Evolutionary conservation across 495 filamentous ascomycete species (phyloP), one percentile per base, ranked within the genome.

Genomic region (Extremus antarcticus): DNA sequence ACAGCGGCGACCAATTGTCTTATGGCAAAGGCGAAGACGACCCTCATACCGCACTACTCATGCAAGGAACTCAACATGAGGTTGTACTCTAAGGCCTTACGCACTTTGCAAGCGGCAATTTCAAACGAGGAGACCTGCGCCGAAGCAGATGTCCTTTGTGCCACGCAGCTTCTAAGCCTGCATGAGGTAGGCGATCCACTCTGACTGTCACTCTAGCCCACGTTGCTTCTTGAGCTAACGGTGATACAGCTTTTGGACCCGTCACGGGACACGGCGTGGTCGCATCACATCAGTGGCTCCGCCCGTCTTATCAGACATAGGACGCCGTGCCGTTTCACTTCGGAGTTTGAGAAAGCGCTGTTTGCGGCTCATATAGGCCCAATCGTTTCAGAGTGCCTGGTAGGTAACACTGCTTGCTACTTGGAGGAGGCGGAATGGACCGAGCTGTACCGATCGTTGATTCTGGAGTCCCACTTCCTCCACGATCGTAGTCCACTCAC

Each of bases 291-390:
- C 17, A 40, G 51, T 19, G 65, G 65, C n/a, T 64, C 63, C 25
- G 50, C 60, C 9, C 56, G 60, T 1, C 53, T 67, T 10, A 56
- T 67, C n/a, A 52, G 59, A 39, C 50, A 63, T 16, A 39, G 63
- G 1, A 62, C 60, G 11, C 56, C 58, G 2, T n/a, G 47, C n/a
- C 55, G 60, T 22, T 67, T 63, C 48, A 23, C 43, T 4, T 54
- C 63, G 3, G 65, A 67, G 13, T 65, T 65, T 43, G 65, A 67
- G 32, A 62, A 62, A 50, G 51, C 60, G 0, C 57, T 67, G n/a
- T 61, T 67, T 38, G 57, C 57, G n/a, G 59, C 62, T 20, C 59
- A 64, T 22, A 48, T 60, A 11, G 60, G 60, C n/a, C 63, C 63
- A 7, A 52, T 67, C 13, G 58, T 67, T 3, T 58, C 59, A 10